Evolutionary conservation across 106 monocot genomes (phyloP).

Genomic region (Phalaenopsis aphrodite): DNA sequence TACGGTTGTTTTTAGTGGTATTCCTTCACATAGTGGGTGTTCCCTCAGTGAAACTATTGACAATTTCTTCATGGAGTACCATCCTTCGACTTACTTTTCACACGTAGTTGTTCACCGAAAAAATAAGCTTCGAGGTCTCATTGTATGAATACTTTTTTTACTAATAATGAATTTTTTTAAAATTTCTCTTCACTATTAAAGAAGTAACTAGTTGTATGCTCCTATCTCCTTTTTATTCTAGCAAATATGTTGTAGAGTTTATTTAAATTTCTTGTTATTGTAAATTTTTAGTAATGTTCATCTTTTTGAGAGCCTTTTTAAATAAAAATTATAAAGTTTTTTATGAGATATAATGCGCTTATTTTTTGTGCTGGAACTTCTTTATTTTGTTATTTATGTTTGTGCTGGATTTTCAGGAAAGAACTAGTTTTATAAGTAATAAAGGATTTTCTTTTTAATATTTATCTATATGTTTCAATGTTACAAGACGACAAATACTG

Average conservation of each 20-base stretch:
- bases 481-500: neutral
- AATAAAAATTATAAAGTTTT: neutral
- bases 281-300: neutral
- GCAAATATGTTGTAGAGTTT: neutral
- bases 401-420: too few species aligned
- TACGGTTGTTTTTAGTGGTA: slow-evolving; percentile 78
- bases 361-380: neutral
- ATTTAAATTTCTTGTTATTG: neutral
- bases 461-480: neutral
- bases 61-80: slow-evolving; percentile 74
- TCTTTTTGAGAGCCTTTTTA: neutral
- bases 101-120: slow-evolving; percentile 64
- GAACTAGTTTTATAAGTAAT: neutral
- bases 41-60: slow-evolving; percentile 53
- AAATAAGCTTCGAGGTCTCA: slow-evolving; percentile 67
- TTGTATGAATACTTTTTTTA: slow-evolving; percentile 43
- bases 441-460: neutral
- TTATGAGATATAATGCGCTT: neutral
- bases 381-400: neutral
- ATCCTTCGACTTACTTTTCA: slow-evolving; percentile 72
- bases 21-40: slow-evolving; percentile 43
- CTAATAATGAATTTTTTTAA: neutral
- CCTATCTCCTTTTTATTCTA: neutral
- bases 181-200: neutral
- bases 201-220: neutral